Conservation (phyloP, 2,329 filamentous ascomycete species). For the Celoporthe dispersa region DNA sequence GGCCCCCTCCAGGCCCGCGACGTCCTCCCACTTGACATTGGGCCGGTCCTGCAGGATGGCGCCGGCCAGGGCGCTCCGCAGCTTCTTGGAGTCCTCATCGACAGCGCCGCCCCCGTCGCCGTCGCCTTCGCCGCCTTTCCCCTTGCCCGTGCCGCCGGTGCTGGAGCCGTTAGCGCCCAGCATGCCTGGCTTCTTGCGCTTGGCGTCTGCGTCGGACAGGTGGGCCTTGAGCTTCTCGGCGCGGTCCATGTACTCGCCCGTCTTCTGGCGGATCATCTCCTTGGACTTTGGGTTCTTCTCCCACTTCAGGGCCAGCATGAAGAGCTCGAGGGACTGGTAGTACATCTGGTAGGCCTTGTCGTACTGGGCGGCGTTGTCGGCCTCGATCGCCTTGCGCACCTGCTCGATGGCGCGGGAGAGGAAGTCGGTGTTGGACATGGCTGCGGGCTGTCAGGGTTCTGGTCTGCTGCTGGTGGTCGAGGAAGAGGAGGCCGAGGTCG, state of each 20-base stretch:
- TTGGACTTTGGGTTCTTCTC: constrained; percentile 98
- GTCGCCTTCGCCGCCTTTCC: constrained; percentile 53
- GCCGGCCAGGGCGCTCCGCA: constrained; percentile 85
- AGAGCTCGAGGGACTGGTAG: constrained; percentile 94
- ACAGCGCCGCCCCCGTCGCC: constrained; percentile 59
- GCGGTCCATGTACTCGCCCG: constrained; percentile 96
- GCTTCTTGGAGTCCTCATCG: constrained; percentile 94
- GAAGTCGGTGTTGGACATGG: constrained; percentile 96
- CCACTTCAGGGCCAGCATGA: constrained; percentile 99
- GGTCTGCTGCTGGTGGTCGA: background rate
- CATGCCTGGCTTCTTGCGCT: constrained; percentile 71
- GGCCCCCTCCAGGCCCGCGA: constrained; percentile 88
- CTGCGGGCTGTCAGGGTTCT: too few species aligned
- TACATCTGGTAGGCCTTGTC: constrained; percentile 96
- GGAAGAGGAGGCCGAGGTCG: background rate
- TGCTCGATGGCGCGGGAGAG: constrained; percentile 94
- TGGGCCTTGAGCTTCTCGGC: constrained; percentile 97
- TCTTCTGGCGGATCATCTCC: constrained; percentile 95
- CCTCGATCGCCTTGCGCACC: constrained; percentile 97
- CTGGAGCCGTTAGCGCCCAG: constrained; percentile 74
- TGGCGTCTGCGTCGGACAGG: constrained; percentile 73
- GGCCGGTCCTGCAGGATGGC: constrained; percentile 95
- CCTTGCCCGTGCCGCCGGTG: constrained; percentile 64
- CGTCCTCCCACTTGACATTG: constrained; percentile 97
- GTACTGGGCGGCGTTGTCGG: constrained; percentile 94